phyloP scores from a whole-genome alignment of 2,329 filamentous ascomycete species.

The Colletotrichum euphorbiae region DNA sequence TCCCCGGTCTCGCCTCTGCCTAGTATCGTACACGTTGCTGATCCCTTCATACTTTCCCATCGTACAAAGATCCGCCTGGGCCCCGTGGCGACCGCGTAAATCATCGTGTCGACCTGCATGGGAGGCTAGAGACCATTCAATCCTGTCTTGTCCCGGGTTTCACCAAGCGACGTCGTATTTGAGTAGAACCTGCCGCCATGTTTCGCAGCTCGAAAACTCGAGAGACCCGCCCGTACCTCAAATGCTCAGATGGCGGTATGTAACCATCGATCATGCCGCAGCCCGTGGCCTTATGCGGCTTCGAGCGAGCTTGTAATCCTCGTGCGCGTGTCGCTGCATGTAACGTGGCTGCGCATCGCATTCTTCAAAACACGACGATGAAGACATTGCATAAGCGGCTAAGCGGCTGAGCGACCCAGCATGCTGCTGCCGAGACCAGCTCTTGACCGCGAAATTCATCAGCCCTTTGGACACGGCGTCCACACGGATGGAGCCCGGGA shows the following conservation, averaged over 20 bases:
- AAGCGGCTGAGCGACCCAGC: not conserved
- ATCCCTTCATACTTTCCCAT: not conserved
- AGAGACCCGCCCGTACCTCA: not conserved
- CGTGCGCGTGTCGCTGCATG: not conserved
- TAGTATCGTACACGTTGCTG: conserved; percentile 5
- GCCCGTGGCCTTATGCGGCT: conserved; percentile 7
- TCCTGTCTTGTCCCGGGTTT: not conserved
- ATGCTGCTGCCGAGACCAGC: conserved; percentile 20
- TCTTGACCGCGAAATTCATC: not conserved
- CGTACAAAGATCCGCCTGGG: conserved; percentile 21
- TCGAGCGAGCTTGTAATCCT: not conserved
- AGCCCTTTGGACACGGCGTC: not conserved
- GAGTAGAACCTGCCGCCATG: conserved; percentile 1
- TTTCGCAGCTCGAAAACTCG: conserved; percentile 8
- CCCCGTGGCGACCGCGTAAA: not conserved
- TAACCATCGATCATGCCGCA: conserved; percentile 32
- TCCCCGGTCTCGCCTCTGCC: conserved; percentile 4
- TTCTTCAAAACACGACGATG: not conserved
- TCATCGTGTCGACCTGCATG: not conserved
- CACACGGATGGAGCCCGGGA: conserved; percentile 1
- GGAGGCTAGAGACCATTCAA: not conserved
- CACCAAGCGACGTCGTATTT: conserved; percentile 15
- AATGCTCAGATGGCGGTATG: conserved; percentile 9
- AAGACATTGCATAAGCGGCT: not conserved
- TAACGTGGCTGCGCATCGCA: conserved; percentile 23